phyloP scores from a whole-genome alignment of 2,329 filamentous ascomycete genomes.

The Metarhizium album region DNA sequence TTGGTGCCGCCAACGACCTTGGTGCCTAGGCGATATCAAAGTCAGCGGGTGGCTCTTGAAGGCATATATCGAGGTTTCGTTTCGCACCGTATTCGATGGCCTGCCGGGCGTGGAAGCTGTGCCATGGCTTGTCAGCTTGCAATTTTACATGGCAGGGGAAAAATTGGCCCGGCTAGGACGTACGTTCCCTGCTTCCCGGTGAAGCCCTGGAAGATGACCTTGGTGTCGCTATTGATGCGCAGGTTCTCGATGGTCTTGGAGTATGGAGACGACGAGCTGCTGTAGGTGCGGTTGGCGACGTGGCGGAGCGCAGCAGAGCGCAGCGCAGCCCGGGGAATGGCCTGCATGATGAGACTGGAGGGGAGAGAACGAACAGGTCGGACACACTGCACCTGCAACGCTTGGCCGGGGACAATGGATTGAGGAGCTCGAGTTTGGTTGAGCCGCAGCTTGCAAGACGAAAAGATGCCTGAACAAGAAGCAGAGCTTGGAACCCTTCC shows the following conservation, averaged over 20 bases:
- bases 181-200: slow-evolving; percentile 94
- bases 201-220: slow-evolving; percentile 95
- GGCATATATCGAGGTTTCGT: slow-evolving; percentile 7
- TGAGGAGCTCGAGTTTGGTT: slow-evolving; percentile 9
- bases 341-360: slow-evolving; percentile 60
- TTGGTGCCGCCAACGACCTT: slow-evolving; percentile 97
- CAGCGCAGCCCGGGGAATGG: slow-evolving; percentile 60
- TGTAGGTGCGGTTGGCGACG: slow-evolving; percentile 56
- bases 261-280: slow-evolving; percentile 50
- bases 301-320: slow-evolving; percentile 59
- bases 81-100: slow-evolving; percentile 91
- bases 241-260: slow-evolving; percentile 71
- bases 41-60: slow-evolving; percentile 12
- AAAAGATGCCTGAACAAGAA: slow-evolving; percentile 7
- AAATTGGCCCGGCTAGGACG: slow-evolving; percentile 26
- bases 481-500: slow-evolving; percentile 8
- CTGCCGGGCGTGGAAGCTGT: slow-evolving; percentile 91
- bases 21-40: slow-evolving; percentile 50
- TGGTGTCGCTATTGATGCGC: slow-evolving; percentile 85
- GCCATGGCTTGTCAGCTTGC: slow-evolving; percentile 9
- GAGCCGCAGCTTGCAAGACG: slow-evolving; percentile 11
- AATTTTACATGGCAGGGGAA: neutral
- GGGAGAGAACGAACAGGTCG: slow-evolving; percentile 6
- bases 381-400: slow-evolving; percentile 11
- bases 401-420: slow-evolving; percentile 11